Conservation (phyloP, 371 early-diverging fungal species). For the Mucor velutinosus region DNA sequence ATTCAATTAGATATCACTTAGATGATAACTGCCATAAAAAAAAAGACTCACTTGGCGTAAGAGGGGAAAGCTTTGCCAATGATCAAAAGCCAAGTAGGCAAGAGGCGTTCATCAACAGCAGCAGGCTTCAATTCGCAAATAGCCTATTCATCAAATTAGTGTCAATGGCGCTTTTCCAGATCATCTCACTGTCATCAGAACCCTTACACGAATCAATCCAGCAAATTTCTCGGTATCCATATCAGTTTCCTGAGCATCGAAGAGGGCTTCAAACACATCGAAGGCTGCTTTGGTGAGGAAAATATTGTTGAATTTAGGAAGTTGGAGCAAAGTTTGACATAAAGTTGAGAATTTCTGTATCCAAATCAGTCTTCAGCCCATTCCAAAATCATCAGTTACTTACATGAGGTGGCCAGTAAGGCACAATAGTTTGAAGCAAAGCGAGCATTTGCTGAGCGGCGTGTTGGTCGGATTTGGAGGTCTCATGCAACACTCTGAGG, state of each 20-base stretch:
- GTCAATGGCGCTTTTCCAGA: not conserved
- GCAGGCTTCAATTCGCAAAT: constrained; percentile 84
- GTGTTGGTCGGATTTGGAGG: constrained; percentile 66
- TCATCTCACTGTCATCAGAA: constrained; percentile 18
- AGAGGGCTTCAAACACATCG: constrained; percentile 76
- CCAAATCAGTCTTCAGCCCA: not conserved
- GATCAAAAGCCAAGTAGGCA: constrained; percentile 87
- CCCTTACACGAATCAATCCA: constrained; percentile 40
- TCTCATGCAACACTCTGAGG: constrained; percentile 68
- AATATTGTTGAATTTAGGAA: constrained; percentile 84
- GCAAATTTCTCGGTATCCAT: constrained; percentile 65
- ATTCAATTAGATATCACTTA: not conserved
- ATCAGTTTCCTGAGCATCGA: constrained; percentile 55
- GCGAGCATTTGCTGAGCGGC: constrained; percentile 79
- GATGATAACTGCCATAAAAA: not conserved
- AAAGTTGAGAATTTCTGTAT: constrained; percentile 61
- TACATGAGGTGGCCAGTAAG: constrained; percentile 75
- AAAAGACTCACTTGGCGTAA: constrained; percentile 52
- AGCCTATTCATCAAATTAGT: constrained; percentile 39
- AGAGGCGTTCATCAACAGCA: constrained; percentile 76
- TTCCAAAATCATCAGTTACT: not conserved
- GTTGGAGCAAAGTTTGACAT: constrained; percentile 74
- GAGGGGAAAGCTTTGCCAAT: constrained; percentile 74
- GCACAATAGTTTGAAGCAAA: constrained; percentile 73
- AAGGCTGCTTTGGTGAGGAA: constrained; percentile 83